Percentiles rank a stretch among this genome's conserved stretches.
These are phyloP conservation scores for Annulohypoxylon bovei DNA, from an alignment of 495 filamentous ascomycete species.

Conservation along the genomic window DNA sequence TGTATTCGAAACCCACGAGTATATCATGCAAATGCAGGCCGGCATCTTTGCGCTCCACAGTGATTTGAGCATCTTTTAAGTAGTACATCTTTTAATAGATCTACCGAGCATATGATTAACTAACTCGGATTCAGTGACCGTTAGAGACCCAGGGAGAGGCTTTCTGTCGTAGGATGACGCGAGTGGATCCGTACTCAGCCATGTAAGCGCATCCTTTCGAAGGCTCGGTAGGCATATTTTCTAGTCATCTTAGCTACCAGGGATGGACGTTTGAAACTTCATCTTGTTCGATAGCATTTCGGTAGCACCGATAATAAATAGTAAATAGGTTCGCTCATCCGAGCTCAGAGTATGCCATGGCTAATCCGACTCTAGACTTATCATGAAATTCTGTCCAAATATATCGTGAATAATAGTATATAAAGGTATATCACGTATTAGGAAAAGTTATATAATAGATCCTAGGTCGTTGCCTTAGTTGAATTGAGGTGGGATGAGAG, in stretches of 20 bases:
- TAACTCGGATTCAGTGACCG: slow-evolving; percentile 1
- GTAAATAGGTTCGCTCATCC: not conserved
- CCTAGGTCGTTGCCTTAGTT: not conserved
- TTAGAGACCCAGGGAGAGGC: not conserved
- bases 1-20: not conserved
- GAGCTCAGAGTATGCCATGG: not conserved
- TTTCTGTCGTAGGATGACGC: slow-evolving; percentile 15
- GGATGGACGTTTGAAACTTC: not conserved
- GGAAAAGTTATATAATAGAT: not conserved
- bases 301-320: not conserved
- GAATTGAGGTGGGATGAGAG: not conserved
- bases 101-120: not conserved
- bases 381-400: not conserved
- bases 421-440: not conserved
- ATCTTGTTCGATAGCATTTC: not conserved
- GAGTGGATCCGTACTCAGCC: slow-evolving; percentile 13
- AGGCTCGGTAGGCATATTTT: not conserved
- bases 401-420: not conserved
- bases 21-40: not conserved
- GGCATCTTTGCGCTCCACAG: not conserved
- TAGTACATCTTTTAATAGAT: not conserved
- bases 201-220: slow-evolving; percentile 18
- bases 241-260: not conserved
- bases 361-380: not conserved
- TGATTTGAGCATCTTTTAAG: not conserved